phyloP scores from a whole-genome alignment of 1,139 yeast genomes.

The Pichia sp. region DNA sequence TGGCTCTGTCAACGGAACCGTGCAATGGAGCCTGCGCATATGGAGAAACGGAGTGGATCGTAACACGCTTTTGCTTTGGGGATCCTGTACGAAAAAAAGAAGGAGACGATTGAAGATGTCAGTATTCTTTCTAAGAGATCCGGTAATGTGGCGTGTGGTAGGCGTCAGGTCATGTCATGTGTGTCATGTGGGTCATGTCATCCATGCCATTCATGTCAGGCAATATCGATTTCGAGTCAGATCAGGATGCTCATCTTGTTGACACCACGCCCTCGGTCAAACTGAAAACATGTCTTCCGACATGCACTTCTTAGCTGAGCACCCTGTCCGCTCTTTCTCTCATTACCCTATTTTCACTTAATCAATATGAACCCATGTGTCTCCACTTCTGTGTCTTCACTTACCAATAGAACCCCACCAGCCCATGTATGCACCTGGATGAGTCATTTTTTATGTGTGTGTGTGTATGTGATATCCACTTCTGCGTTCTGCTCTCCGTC shows the following conservation, averaged over 20 bases:
- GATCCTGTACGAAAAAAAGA: slow-evolving; percentile 32
- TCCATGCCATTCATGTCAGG: no score
- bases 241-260: no score
- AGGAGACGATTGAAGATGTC: not conserved
- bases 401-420: slow-evolving; percentile 82
- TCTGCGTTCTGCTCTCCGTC: not conserved
- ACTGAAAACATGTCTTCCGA: no score
- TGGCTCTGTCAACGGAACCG: slow-evolving; percentile 79
- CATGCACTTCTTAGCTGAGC: no score
- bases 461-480: no score
- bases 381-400: not conserved
- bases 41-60: slow-evolving; percentile 86
- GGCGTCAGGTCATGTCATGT: no score
- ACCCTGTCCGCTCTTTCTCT: no score
- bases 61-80: slow-evolving; percentile 83
- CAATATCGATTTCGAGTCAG: no score
- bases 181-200: no score
- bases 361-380: not conserved
- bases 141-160: no score
- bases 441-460: slow-evolving; percentile 28
- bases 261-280: no score
- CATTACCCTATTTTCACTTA: not conserved
- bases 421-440: slow-evolving; percentile 85
- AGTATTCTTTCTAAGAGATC: not conserved
- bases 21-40: slow-evolving; percentile 89